Evolutionary conservation across 495 filamentous ascomycete genomes (phyloP).

Genomic region (Penicillium lividum): DNA sequence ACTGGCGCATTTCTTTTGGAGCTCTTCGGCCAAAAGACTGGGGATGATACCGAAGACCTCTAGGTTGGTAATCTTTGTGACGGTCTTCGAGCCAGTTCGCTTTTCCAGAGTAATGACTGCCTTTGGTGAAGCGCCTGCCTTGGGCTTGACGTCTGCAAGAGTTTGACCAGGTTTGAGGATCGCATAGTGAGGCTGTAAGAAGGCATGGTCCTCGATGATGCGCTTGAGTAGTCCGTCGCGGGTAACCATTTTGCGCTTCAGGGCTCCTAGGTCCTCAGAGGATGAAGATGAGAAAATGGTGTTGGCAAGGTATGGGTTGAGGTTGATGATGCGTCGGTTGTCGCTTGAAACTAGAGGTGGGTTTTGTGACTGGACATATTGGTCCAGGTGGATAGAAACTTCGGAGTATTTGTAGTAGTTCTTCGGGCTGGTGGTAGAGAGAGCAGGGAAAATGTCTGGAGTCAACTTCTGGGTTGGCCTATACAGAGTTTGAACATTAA

Average conservation of each 20-base stretch:
- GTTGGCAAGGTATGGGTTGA: constrained; percentile 65
- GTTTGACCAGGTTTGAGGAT: constrained; percentile 58
- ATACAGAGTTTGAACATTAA: constrained; percentile 56
- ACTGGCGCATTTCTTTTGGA: constrained; percentile 71
- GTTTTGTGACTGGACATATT: constrained; percentile 53
- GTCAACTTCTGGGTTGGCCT: constrained; percentile 57
- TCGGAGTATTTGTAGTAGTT: constrained; percentile 56
- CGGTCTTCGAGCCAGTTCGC: constrained; percentile 66
- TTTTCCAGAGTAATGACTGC: constrained; percentile 61
- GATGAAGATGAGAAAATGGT: constrained; percentile 55
- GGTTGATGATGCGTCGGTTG: constrained; percentile 64
- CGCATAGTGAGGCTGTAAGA: constrained; percentile 52
- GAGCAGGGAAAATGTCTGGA: constrained; percentile 53
- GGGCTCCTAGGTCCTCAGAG: constrained; percentile 55
- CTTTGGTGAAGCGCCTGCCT: constrained; percentile 61
- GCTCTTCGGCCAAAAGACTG: constrained; percentile 62
- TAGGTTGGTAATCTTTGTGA: constrained; percentile 63
- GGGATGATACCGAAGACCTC: constrained; percentile 66
- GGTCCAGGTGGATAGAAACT: constrained; percentile 40
- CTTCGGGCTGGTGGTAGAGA: constrained; percentile 43
- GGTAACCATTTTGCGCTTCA: constrained; percentile 59
- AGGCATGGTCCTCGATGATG: constrained; percentile 50
- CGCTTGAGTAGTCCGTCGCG: constrained; percentile 66
- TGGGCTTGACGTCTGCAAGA: constrained; percentile 57
- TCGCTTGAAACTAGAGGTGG: constrained; percentile 54